Conservation (phyloP, 495 filamentous ascomycete genomes). For the Friedmanniomyces endolithicus region DNA sequence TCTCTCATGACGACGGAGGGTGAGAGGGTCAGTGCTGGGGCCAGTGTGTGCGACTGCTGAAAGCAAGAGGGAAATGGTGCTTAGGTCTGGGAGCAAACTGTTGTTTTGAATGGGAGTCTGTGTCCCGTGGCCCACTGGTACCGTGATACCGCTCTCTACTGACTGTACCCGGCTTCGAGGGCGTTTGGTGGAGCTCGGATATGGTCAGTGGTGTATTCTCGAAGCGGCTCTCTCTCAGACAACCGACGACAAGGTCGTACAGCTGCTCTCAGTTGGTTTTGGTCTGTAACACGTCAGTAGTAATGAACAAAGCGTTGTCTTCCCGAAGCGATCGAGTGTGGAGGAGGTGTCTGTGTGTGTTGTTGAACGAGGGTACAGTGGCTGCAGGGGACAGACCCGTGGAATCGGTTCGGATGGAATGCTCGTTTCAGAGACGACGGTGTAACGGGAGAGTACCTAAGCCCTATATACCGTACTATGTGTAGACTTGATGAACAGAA, state of each 20-base stretch:
- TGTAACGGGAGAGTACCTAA: neutral
- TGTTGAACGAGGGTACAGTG: slow-evolving; percentile 9
- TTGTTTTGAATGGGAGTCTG: neutral
- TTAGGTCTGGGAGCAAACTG: slow-evolving; percentile 7
- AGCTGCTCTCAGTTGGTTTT: slow-evolving; percentile 1
- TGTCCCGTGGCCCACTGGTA: neutral
- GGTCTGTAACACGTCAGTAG: slow-evolving; percentile 9
- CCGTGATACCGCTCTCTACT: slow-evolving; percentile 1
- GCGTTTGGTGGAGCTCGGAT: slow-evolving; percentile 1
- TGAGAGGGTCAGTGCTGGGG: neutral
- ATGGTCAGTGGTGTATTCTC: neutral
- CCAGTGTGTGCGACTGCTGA: slow-evolving; percentile 13
- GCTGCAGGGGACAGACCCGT: slow-evolving; percentile 6
- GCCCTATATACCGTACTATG: neutral
- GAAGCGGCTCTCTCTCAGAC: neutral
- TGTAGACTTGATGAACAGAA: too few relatives aligned
- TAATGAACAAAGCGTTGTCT: slow-evolving; percentile 1
- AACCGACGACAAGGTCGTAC: neutral
- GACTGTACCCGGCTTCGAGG: slow-evolving; percentile 1
- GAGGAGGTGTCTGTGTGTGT: neutral
- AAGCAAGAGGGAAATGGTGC: neutral
- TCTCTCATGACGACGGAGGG: neutral
- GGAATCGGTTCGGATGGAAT: neutral
- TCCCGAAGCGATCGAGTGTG: neutral
- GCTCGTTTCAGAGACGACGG: slow-evolving; percentile 1